Evolutionary conservation across 352 stramenopile genomes (phyloP).

Genomic region (Phytophthora citricola): DNA sequence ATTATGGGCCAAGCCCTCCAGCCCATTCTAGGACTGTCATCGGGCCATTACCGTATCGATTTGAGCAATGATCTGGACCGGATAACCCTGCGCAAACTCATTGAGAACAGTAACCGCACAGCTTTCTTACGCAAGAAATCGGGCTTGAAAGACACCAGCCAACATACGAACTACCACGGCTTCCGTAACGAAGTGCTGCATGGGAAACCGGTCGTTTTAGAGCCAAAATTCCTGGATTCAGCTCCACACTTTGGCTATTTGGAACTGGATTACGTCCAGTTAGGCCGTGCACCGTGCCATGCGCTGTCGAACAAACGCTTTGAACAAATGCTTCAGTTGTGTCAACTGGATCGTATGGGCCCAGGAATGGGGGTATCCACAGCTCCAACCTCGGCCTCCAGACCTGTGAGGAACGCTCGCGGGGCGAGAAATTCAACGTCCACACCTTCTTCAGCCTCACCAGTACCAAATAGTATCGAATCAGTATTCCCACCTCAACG

Average conservation of each 20-base stretch:
- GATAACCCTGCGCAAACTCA: conserved; percentile 70
- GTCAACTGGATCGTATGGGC: conserved; percentile 61
- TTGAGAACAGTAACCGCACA: conserved; percentile 83
- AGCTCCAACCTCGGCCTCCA: background rate
- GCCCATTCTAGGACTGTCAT: conserved; percentile 65
- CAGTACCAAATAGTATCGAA: background rate
- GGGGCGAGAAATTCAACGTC: conserved; percentile 11
- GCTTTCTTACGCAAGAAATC: conserved; percentile 74
- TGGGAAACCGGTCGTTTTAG: conserved; percentile 60
- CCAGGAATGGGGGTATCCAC: conserved; percentile 38
- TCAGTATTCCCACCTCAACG: conserved; percentile 52
- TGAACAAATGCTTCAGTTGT: conserved; percentile 66
- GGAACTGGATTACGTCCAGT: conserved; percentile 81
- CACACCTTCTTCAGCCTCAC: background rate
- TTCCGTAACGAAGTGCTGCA: conserved; percentile 84
- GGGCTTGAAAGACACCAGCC: conserved; percentile 72
- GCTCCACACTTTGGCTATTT: conserved; percentile 76
- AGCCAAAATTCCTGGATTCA: conserved; percentile 65
- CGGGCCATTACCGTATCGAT: conserved; percentile 76
- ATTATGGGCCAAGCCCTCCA: conserved; percentile 66
- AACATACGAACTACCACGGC: conserved; percentile 78
- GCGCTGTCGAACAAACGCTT: conserved; percentile 71
- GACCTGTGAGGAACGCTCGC: conserved; percentile 2
- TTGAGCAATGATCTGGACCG: conserved; percentile 71
- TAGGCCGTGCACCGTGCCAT: conserved; percentile 41